A percentile compares a stretch with the other conserved stretches of the same genome.
Conservation (phyloP, 2,329 filamentous ascomycete genomes). For the Sporothrix mexicana region DNA sequence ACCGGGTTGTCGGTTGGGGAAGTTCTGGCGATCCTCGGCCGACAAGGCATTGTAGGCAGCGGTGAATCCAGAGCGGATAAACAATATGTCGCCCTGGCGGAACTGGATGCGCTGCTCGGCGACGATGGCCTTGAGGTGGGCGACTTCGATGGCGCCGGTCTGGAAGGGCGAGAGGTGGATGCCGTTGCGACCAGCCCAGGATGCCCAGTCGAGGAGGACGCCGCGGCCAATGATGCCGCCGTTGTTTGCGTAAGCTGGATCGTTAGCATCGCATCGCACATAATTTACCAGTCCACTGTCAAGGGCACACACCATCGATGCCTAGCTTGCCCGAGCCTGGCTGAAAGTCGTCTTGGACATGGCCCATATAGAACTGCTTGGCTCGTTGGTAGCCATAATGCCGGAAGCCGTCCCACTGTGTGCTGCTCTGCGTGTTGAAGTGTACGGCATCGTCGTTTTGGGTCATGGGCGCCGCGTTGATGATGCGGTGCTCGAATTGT, state of each 20-base stretch:
- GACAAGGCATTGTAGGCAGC: background rate
- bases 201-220: background rate
- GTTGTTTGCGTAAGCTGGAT: background rate
- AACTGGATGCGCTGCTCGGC: background rate
- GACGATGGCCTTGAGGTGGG: constrained; percentile 3
- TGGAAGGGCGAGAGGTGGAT: background rate
- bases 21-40: background rate
- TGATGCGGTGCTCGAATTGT: constrained; percentile 1
- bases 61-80: background rate
- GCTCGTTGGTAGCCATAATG: constrained; percentile 11
- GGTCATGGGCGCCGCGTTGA: background rate
- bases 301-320: background rate
- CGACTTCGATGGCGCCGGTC: background rate
- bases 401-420: constrained; percentile 15
- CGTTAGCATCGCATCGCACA: background rate
- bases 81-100: constrained; percentile 5
- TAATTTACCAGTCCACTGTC: background rate
- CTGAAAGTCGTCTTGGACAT: background rate
- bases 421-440: background rate
- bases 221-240: constrained; percentile 10
- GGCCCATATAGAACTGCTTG: background rate
- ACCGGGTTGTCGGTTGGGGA: background rate
- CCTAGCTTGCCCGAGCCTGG: constrained; percentile 7
- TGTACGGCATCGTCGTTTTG: background rate
- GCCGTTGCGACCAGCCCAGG: background rate